Percentiles rank a stretch among this genome's conserved stretches.
Conservation (phyloP, 2,329 filamentous ascomycete species). For the Fusarium torreyae region DNA sequence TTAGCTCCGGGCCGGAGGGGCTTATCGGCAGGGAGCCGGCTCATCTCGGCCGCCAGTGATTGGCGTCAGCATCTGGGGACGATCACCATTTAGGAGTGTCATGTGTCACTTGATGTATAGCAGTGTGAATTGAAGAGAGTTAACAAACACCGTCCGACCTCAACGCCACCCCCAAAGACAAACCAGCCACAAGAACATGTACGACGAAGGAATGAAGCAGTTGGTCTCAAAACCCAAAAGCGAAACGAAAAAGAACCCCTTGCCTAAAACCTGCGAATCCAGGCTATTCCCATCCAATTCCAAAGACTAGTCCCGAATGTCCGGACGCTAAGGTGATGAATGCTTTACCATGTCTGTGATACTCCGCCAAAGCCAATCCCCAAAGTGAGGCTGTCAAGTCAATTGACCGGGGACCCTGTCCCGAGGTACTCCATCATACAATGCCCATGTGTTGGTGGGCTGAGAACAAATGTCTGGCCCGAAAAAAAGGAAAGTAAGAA, state of each 20-base stretch:
- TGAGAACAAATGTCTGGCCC: conserved; percentile 32
- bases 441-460: conserved; percentile 31
- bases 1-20: conserved; percentile 35
- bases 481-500: conserved; percentile 21
- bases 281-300: conserved; percentile 37
- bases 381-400: conserved; percentile 48
- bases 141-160: conserved; percentile 41
- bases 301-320: conserved; percentile 35
- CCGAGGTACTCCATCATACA: conserved; percentile 47
- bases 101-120: conserved; percentile 24
- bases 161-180: conserved; percentile 41
- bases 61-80: conserved; percentile 16
- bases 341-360: conserved; percentile 47
- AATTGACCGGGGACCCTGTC: conserved; percentile 43
- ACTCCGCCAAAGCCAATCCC: conserved; percentile 48
- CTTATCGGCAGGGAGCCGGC: conserved; percentile 22
- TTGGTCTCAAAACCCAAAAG: conserved; percentile 28
- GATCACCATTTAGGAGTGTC: conserved; percentile 15
- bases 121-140: conserved; percentile 46
- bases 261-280: conserved; percentile 29
- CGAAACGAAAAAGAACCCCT: conserved; percentile 16
- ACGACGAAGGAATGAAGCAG: conserved; percentile 23
- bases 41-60: conserved; percentile 37
- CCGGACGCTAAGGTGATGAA: conserved; percentile 39
- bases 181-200: conserved; percentile 21